phyloP scores from a whole-genome alignment of 257 asterid genomes.

The Pogostemon cablin region DNA sequence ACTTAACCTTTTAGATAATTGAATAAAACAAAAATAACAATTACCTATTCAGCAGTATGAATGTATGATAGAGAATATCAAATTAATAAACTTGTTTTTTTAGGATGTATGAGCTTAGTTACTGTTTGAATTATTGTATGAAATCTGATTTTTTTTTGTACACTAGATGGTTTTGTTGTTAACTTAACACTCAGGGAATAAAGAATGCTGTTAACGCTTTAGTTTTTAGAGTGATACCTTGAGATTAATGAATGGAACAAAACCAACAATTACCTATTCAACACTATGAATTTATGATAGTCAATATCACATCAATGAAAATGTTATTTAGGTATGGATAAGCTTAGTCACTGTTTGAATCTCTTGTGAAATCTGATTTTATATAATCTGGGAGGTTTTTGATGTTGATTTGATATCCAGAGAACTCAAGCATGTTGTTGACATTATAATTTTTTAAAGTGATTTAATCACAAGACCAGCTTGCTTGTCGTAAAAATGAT shows the following conservation, averaged over 20 bases:
- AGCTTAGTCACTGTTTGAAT: background rate
- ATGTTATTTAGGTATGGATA: slow-evolving; percentile 17
- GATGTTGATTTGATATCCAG: background rate
- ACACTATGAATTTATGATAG: background rate
- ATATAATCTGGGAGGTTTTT: background rate
- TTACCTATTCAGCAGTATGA: background rate
- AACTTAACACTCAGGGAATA: too few relatives aligned
- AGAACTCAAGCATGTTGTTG: background rate
- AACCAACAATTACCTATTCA: background rate
- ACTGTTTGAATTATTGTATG: background rate
- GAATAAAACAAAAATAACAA: background rate
- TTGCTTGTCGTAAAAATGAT: slow-evolving; percentile 8
- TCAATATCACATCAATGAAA: background rate
- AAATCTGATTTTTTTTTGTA: too few relatives aligned
- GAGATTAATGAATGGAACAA: too few relatives aligned
- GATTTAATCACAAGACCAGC: slow-evolving; percentile 14
- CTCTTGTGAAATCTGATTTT: background rate
- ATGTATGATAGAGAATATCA: background rate
- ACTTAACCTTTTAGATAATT: slow-evolving; percentile 33
- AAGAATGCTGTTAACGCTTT: too few relatives aligned
- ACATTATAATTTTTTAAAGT: slow-evolving; percentile 6
- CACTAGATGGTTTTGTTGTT: too few relatives aligned
- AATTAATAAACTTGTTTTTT: slow-evolving; percentile 10
- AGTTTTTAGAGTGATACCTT: too few relatives aligned
- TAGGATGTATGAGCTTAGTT: background rate